A percentile compares a stretch with the other conserved stretches of the same genome.
Conservation (phyloP, 2,329 filamentous ascomycete species). For the Geosmithia morbida region DNA sequence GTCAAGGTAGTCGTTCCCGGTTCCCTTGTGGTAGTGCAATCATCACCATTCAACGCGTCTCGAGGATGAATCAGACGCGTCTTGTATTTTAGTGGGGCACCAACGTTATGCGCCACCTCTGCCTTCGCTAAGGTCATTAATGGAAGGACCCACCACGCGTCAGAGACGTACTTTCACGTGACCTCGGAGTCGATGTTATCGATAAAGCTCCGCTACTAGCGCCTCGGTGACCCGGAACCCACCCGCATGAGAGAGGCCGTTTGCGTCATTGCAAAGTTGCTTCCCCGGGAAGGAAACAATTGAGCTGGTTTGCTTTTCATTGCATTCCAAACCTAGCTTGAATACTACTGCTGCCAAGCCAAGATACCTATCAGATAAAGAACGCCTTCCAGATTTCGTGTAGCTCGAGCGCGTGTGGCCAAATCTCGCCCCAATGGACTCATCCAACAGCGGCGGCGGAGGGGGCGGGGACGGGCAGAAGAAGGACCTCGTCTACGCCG, state of each 20-base stretch:
- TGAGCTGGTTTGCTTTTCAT: background rate
- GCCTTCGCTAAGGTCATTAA: background rate
- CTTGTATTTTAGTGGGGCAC: background rate
- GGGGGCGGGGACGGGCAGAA: background rate
- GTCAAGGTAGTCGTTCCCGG: background rate
- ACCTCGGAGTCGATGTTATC: background rate
- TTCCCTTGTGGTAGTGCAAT: background rate
- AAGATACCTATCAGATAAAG: no score
- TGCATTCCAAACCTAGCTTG: no score
- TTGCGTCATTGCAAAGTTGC: background rate
- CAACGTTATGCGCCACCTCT: background rate
- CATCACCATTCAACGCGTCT: background rate
- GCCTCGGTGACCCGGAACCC: background rate
- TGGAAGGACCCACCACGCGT: background rate
- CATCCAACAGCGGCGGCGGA: background rate
- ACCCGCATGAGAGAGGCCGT: background rate
- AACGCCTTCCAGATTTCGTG: no score
- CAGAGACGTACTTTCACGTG: background rate
- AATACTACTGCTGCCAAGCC: no score
- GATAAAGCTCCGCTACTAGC: background rate
- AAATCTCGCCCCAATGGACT: background rate
- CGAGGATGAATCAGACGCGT: background rate
- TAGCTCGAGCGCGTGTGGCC: background rate
- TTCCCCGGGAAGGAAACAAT: background rate
- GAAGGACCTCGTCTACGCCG: slow-evolving; percentile 1